These are phyloP conservation scores for Talaromyces trachyspermus DNA, from an alignment of 495 filamentous ascomycete species.

Conservation along the genomic window DNA sequence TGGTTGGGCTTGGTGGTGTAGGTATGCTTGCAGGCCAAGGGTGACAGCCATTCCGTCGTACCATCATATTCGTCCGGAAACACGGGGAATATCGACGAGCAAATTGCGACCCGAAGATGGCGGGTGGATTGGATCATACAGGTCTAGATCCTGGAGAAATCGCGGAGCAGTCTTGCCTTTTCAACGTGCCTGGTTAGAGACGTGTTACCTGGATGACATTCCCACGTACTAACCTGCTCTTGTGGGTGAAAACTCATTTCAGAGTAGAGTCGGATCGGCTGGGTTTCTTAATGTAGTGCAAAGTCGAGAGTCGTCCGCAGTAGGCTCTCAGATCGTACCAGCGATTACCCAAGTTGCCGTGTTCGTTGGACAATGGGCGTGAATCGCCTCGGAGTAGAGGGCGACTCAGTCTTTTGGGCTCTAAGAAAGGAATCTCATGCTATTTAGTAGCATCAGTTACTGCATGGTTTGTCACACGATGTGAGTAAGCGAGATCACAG, in stretches of 20 bases:
- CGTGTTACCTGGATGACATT: neutral
- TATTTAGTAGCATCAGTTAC: too few relatives aligned
- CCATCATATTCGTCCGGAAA: constrained; percentile 25
- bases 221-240: constrained; percentile 2
- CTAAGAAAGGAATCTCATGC: neutral
- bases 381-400: neutral
- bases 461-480: too few relatives aligned
- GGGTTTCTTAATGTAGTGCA: too few relatives aligned
- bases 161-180: constrained; percentile 58
- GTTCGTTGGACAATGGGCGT: neutral
- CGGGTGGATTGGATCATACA: constrained; percentile 48
- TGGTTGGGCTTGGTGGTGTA: constrained; percentile 49
- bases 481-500: neutral
- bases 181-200: neutral
- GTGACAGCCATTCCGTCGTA: constrained; percentile 26
- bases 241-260: neutral
- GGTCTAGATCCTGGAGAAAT: constrained; percentile 48
- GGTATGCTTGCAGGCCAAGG: constrained; percentile 44
- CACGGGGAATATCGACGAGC: constrained; percentile 45
- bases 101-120: constrained; percentile 42
- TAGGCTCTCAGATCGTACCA: too few relatives aligned
- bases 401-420: neutral
- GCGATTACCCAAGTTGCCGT: too few relatives aligned
- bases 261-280: neutral
- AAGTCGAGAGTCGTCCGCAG: too few relatives aligned